Evolutionary conservation across 1,139 yeast species (phyloP), one percentile per base, ranked within the genome.

Genomic region (Scheffersomyces lignicola): DNA sequence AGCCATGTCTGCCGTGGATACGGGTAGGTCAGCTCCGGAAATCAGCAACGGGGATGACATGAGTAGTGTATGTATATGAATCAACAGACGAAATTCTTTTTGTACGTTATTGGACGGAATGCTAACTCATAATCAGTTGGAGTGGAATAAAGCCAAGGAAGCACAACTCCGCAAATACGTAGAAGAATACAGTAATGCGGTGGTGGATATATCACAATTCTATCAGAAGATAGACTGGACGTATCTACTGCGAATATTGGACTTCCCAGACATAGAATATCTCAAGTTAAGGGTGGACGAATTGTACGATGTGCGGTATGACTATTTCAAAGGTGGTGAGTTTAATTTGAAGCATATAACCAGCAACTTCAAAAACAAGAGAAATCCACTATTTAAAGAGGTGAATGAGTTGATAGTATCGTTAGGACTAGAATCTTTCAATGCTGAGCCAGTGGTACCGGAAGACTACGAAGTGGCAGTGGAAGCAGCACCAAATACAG

Each of bases 221-320:
- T 56, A 49, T 32, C 18, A 43, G 5, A 37, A 38, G 10, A 39
- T 57, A 10, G 50, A 57, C 30, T 56, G 58, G 58, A 28, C 31
- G 7, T 34, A 45, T 7, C 33, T 57, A 17, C 28, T 29, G 10
- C 34, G 40, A 13, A 18, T 43, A 5, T 36, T 52, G 15, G 45
- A 46, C n/a, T 34, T 42, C n/a, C 41, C 45, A 14, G 51, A 53
- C 31, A 34, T 43, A 3, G 55, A 53, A 5, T 44, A 47, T 25
- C 33, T 57, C 7, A 43, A 52, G 34, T 36, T 54, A 29, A 53
- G 48, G 37, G 50, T 51, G 2, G 63, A 58, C 34, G 56, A 55
- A 27, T 34, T 56, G 13, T 54, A 45, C 34, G 61, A 56, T 29
- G 42, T 43, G 15, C 21, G 33, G 13, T 38, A 34, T 12, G 32